A percentile compares a stretch with the other conserved stretches of the same genome.
phyloP scores from a whole-genome alignment of 2,329 filamentous ascomycete genomes.

The Pestalotiopsis sp. region DNA sequence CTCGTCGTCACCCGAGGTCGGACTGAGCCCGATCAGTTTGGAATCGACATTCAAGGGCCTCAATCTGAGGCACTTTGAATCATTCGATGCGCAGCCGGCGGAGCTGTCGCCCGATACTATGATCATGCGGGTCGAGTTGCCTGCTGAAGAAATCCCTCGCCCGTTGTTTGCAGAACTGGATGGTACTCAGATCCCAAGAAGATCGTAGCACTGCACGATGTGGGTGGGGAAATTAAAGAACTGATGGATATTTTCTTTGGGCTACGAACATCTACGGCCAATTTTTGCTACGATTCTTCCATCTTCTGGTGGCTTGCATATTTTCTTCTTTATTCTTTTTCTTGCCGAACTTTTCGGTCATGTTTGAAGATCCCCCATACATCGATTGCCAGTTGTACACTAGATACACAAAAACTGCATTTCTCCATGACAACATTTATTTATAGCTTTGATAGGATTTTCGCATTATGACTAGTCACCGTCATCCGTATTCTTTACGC shows the following conservation, averaged over 20 bases:
- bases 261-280: not conserved
- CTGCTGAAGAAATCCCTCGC: not conserved
- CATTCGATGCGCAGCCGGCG: not conserved
- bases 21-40: constrained; percentile 1
- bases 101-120: constrained; percentile 7
- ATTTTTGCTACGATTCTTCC: not conserved
- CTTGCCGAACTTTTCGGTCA: not conserved
- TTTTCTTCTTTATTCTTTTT: not conserved
- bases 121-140: constrained; percentile 8
- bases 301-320: not conserved
- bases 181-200: constrained; percentile 1
- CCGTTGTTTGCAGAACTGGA: not conserved
- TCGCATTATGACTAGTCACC: no score
- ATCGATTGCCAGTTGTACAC: not conserved
- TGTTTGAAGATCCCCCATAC: not conserved
- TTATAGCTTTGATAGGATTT: not conserved
- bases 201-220: not conserved
- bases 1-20: constrained; percentile 5
- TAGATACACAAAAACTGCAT: not conserved
- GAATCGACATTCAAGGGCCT: not conserved
- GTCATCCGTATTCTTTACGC: not conserved
- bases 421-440: not conserved
- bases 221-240: not conserved
- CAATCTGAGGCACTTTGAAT: not conserved
- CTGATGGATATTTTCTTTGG: not conserved